Base-by-base conservation (phyloP, 306 rosid species). In the Dalbergia oliveri region DNA sequence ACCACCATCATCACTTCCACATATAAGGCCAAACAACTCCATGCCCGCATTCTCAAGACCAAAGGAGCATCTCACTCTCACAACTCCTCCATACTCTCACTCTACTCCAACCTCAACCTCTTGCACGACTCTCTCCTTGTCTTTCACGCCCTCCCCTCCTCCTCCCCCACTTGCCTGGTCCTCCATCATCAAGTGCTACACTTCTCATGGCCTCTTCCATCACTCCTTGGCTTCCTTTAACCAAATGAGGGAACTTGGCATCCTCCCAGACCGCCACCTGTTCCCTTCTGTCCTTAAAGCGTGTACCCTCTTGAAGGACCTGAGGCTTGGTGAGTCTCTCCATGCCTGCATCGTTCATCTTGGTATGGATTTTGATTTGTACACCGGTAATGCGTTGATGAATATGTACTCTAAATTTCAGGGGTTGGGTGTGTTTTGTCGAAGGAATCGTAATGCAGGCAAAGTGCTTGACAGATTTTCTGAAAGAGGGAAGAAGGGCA, bases 231-330 rank as follows among this genome's bases (percentile, higher is more conserved):
- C 82, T 31, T 85, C 88, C 19, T 92, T 91, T 44, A 69, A 79
- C 11, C 16, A 71, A 74, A 91, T 92, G 98, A 83, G 89, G 56
- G 82, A 87, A 56, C 53, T 70, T 13, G 79, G 86, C 6, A 12
- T 45, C 9, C 47, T 58, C 70, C 94, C 95, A 3, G 84, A 88
- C 76, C 84, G 64, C 66, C 89, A 89, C 23, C 68, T 94, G 1
- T 92, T 89, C 78, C 98, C 97, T 77, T 85, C 97, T 18, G 88
- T 92, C 37, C 82, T 92, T 7, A 91, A 90, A 85, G 91, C 97
- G 0, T 91, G 97, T 66, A 78, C 92, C 0, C 76, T 86, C 77
- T 53, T 89, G 51, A 68, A 72, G 83, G 85, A 88, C 74, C 70
- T 82, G 62, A 69, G 72, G 66, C 80, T 94, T 54, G 94, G 92